phyloP scores from a whole-genome alignment of 2,329 filamentous ascomycete genomes.

The Cordyceps cateniannulata region DNA sequence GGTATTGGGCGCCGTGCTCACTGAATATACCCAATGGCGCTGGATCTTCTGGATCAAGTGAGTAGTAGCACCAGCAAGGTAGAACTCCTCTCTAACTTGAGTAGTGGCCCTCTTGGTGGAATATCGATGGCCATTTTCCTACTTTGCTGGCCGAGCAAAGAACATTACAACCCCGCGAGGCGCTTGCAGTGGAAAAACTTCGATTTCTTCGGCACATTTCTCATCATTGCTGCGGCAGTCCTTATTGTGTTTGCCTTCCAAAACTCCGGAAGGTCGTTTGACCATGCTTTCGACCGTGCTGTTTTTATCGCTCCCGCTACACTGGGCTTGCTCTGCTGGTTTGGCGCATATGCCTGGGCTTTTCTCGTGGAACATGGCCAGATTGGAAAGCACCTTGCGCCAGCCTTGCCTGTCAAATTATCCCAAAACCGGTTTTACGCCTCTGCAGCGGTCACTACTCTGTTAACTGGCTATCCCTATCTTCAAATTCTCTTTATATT shows the following conservation, averaged over 20 bases:
- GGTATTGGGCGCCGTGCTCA: constrained; percentile 44
- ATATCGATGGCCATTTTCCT: constrained; percentile 41
- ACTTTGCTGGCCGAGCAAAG: constrained; percentile 41
- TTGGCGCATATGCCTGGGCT: constrained; percentile 24
- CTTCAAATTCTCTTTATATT: constrained; percentile 43
- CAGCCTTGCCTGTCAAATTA: constrained; percentile 42
- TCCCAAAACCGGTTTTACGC: constrained; percentile 41
- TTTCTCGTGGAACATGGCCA: constrained; percentile 14
- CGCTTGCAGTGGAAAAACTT: constrained; percentile 41
- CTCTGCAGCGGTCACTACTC: constrained; percentile 35
- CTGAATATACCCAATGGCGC: constrained; percentile 42
- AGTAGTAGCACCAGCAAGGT: constrained; percentile 26
- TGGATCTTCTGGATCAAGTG: constrained; percentile 56
- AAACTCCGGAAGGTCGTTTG: constrained; percentile 31
- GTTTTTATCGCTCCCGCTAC: constrained; percentile 27
- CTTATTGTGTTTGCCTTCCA: constrained; percentile 55
- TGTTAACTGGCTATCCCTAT: constrained; percentile 45
- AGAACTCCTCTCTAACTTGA: background rate
- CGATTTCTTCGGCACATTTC: constrained; percentile 46
- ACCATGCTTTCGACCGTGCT: constrained; percentile 36
- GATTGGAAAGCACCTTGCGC: constrained; percentile 19
- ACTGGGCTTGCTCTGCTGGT: constrained; percentile 24
- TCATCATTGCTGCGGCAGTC: constrained; percentile 46
- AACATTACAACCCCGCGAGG: constrained; percentile 31
- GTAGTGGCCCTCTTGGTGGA: constrained; percentile 44